A percentile compares a stretch with the other conserved stretches of the same genome.
Evolutionary conservation across 768 basidiomycete genomes (phyloP).

Genomic region (Tylopilus subfusipes): DNA sequence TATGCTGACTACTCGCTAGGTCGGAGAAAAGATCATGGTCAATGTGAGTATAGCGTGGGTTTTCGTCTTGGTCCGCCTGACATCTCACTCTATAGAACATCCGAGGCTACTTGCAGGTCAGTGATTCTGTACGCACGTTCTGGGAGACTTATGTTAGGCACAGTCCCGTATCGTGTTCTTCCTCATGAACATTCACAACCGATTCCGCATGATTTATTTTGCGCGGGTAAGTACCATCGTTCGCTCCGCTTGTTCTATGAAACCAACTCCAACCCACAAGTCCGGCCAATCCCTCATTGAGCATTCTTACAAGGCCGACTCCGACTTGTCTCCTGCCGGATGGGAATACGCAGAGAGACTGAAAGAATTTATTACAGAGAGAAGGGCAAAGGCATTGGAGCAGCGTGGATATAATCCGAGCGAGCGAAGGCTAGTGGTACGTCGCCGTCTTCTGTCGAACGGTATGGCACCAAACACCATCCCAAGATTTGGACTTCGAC

Average conservation of each 20-base stretch:
- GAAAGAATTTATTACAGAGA: slow-evolving; percentile 85
- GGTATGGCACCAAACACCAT: neutral
- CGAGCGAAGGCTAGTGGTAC: slow-evolving; percentile 64
- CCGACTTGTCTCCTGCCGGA: slow-evolving; percentile 90
- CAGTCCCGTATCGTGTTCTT: slow-evolving; percentile 97
- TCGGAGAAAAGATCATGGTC: slow-evolving; percentile 94
- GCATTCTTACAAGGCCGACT: slow-evolving; percentile 98
- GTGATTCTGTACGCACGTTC: slow-evolving; percentile 6
- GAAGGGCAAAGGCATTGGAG: slow-evolving; percentile 73
- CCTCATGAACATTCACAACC: slow-evolving; percentile 98
- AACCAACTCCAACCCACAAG: slow-evolving; percentile 37
- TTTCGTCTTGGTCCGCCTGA: neutral
- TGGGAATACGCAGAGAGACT: slow-evolving; percentile 93
- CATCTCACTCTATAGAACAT: slow-evolving; percentile 52
- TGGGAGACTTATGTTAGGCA: slow-evolving; percentile 4
- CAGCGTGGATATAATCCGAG: slow-evolving; percentile 61
- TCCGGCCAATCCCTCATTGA: slow-evolving; percentile 98
- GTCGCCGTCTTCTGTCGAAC: slow-evolving; percentile 20
- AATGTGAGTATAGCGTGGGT: slow-evolving; percentile 53
- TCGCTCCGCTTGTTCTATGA: neutral
- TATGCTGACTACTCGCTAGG: slow-evolving; percentile 40
- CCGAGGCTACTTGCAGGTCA: slow-evolving; percentile 82
- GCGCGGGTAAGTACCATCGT: slow-evolving; percentile 62
- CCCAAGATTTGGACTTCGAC: slow-evolving; percentile 95
- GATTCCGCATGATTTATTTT: slow-evolving; percentile 91